A percentile compares a stretch with the other conserved stretches of the same genome.
Evolutionary conservation across 768 basidiomycete genomes (phyloP).

Genomic region (Fomitopsis serialis): DNA sequence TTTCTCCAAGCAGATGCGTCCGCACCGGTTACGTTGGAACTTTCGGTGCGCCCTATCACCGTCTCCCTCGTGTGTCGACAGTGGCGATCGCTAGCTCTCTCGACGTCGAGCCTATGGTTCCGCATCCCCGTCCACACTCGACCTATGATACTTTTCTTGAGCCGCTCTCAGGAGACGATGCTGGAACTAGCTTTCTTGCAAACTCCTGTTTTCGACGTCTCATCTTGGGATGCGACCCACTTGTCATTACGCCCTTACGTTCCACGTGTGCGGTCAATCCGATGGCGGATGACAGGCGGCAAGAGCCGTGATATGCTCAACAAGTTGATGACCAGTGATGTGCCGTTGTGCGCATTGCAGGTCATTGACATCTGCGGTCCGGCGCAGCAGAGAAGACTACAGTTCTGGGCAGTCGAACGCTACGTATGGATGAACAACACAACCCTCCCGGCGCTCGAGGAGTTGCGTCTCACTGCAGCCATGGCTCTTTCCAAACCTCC

Average conservation of each 20-base stretch:
- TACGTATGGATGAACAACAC: too few species aligned
- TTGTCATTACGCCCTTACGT: neutral
- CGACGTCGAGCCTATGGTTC: constrained; percentile 42
- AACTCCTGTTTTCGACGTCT: too few species aligned
- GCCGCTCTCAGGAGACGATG: neutral
- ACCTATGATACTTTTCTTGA: neutral
- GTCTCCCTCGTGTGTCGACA: constrained; percentile 39
- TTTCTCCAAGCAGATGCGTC: neutral
- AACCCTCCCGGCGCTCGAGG: neutral
- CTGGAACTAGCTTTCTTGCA: neutral
- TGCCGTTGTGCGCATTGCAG: too few species aligned
- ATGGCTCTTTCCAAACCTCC: constrained; percentile 5
- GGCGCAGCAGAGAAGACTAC: too few species aligned
- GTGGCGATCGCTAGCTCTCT: constrained; percentile 43
- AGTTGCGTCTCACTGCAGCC: neutral
- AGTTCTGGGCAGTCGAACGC: too few species aligned
- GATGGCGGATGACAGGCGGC: too few species aligned
- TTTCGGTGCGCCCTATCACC: neutral
- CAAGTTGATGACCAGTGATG: too few species aligned
- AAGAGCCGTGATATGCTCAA: too few species aligned
- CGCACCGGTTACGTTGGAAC: neutral
- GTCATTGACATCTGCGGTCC: too few species aligned
- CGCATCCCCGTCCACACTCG: constrained; percentile 21
- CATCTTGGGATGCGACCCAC: too few species aligned
- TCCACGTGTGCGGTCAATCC: neutral